These are phyloP conservation scores for Spergularia marina DNA, from an alignment of 148 eudicot genomes.

Conservation along the genomic window DNA sequence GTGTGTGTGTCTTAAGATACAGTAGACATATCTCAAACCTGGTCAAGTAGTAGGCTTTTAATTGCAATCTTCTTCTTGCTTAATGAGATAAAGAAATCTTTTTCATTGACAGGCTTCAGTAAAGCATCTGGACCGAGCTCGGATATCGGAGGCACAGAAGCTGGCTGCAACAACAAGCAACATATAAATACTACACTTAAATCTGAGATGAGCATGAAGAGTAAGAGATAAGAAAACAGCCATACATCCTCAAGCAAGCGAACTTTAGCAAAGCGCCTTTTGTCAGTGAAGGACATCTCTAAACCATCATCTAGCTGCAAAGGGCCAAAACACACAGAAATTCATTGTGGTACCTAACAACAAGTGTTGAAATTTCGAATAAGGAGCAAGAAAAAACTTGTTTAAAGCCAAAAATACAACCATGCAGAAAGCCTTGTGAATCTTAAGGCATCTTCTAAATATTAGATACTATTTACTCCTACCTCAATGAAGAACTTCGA, in stretches of 20 bases:
- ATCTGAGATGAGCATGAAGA: constrained; percentile 12
- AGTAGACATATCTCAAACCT: constrained; percentile 42
- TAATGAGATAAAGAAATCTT: constrained; percentile 53
- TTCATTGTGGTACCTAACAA: neutral
- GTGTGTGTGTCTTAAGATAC: constrained; percentile 1
- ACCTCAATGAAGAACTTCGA: constrained; percentile 88
- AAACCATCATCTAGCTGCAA: constrained; percentile 88
- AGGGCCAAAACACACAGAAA: neutral
- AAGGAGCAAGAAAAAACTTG: neutral
- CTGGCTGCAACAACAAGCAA: constrained; percentile 54
- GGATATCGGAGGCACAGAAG: constrained; percentile 72
- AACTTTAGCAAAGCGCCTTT: constrained; percentile 97
- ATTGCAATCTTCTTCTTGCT: constrained; percentile 79
- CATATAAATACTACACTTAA: constrained; percentile 1
- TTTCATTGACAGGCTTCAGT: constrained; percentile 65
- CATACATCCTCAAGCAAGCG: constrained; percentile 76
- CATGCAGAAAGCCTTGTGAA: neutral
- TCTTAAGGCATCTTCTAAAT: neutral
- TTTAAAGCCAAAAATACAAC: neutral
- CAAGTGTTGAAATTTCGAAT: neutral
- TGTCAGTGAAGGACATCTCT: constrained; percentile 95
- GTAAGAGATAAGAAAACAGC: constrained; percentile 6
- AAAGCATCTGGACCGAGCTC: constrained; percentile 99
- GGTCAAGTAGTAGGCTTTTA: constrained; percentile 91
- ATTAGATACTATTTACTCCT: constrained; percentile 40